Evolutionary conservation across 148 eudicot species (phyloP).

Genomic region (Talinum fruticosum): DNA sequence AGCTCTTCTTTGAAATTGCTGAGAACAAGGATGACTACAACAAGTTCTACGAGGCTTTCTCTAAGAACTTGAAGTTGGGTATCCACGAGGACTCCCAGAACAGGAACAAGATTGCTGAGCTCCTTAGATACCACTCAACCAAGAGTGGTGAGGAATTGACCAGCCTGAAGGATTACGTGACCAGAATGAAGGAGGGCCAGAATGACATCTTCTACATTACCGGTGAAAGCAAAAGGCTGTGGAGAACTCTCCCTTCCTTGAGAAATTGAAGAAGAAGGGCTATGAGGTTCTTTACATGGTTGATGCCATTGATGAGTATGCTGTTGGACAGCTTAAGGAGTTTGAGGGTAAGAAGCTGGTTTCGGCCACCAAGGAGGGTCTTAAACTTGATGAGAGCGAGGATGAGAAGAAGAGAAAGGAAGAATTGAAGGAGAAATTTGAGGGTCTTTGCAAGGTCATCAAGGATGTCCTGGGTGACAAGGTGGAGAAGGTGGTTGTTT

Average conservation of each 20-base stretch:
- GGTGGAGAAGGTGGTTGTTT: slow-evolving; percentile 35
- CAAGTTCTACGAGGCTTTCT: slow-evolving; percentile 20
- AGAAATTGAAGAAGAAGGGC: slow-evolving; percentile 27
- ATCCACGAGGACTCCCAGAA: slow-evolving; percentile 25
- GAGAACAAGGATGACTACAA: slow-evolving; percentile 21
- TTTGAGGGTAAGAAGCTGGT: slow-evolving; percentile 18
- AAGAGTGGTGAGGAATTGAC: slow-evolving; percentile 23
- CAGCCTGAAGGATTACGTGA: slow-evolving; percentile 27
- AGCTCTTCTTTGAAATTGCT: slow-evolving; percentile 29
- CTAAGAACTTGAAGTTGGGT: slow-evolving; percentile 24
- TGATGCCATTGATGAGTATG: slow-evolving; percentile 29
- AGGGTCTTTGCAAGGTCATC: slow-evolving; percentile 34
- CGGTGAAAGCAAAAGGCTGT: slow-evolving; percentile 25
- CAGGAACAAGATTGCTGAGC: slow-evolving; percentile 26
- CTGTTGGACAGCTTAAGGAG: slow-evolving; percentile 18
- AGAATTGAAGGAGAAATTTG: slow-evolving; percentile 30
- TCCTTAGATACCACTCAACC: slow-evolving; percentile 22
- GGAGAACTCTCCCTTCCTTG: slow-evolving; percentile 30
- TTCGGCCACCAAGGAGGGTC: slow-evolving; percentile 26
- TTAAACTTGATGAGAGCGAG: slow-evolving; percentile 33
- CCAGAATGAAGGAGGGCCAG: slow-evolving; percentile 31
- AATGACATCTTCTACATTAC: slow-evolving; percentile 22
- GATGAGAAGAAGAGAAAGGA: slow-evolving; percentile 33
- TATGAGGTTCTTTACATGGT: slow-evolving; percentile 29
- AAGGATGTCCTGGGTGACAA: slow-evolving; percentile 39